A percentile compares a stretch with the other conserved stretches of the same genome.
phyloP scores from a whole-genome alignment of 2,329 filamentous ascomycete genomes.

The Verruconis gallopava region DNA sequence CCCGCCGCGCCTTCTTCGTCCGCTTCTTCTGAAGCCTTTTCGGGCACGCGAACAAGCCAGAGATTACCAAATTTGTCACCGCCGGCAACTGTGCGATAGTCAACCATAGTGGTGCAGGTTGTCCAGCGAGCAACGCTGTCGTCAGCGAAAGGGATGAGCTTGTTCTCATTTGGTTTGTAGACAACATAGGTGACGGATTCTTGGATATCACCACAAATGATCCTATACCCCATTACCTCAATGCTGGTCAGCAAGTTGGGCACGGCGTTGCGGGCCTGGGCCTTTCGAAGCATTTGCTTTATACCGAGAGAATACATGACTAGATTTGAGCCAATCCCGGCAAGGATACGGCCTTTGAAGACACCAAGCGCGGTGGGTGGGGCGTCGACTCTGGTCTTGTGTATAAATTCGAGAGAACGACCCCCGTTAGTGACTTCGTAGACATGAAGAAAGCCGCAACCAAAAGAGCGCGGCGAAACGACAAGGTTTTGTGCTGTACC shows the following conservation, averaged over 20 bases:
- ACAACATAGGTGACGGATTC: slow-evolving; percentile 87
- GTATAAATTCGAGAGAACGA: slow-evolving; percentile 81
- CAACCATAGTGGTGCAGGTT: slow-evolving; percentile 81
- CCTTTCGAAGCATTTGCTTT: slow-evolving; percentile 82
- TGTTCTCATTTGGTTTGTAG: slow-evolving; percentile 86
- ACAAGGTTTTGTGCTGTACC: slow-evolving; percentile 87
- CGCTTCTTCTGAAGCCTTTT: slow-evolving; percentile 74
- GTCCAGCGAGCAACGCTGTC: slow-evolving; percentile 86
- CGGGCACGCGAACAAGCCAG: slow-evolving; percentile 79
- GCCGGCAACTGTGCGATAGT: slow-evolving; percentile 90
- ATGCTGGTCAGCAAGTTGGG: slow-evolving; percentile 78
- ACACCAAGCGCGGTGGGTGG: slow-evolving; percentile 80
- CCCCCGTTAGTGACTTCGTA: slow-evolving; percentile 83
- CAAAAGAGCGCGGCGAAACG: slow-evolving; percentile 61
- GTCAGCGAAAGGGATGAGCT: slow-evolving; percentile 84
- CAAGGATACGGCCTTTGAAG: slow-evolving; percentile 81
- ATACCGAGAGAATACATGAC: slow-evolving; percentile 88
- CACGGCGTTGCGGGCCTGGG: slow-evolving; percentile 60
- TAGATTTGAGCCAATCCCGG: slow-evolving; percentile 72
- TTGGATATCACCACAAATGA: slow-evolving; percentile 83
- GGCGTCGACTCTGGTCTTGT: slow-evolving; percentile 86
- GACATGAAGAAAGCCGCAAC: slow-evolving; percentile 76
- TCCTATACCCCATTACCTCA: slow-evolving; percentile 79
- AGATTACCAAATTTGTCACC: slow-evolving; percentile 97
- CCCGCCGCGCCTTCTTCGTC: slow-evolving; percentile 86